Conservation (phyloP, 805 yeast species). For the Yarrowia deformans region DNA sequence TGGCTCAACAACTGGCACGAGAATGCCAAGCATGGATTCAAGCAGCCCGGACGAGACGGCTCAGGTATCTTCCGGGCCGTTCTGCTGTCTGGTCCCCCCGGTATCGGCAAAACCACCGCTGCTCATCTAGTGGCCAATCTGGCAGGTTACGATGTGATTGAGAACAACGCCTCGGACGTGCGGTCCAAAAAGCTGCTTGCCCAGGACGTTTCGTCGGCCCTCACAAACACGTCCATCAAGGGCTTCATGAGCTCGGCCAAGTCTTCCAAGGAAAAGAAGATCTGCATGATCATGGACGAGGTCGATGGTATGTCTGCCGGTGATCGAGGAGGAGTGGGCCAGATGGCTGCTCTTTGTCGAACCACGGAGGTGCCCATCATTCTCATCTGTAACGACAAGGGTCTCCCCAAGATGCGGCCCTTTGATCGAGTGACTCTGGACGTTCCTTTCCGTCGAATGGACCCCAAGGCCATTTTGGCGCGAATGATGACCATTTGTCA, state of each 20-base stretch:
- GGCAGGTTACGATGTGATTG: slow-evolving; percentile 80
- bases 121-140: slow-evolving; percentile 85
- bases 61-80: slow-evolving; percentile 80
- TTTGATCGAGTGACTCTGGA: slow-evolving; percentile 85
- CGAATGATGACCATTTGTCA: slow-evolving; percentile 89
- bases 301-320: slow-evolving; percentile 99
- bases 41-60: slow-evolving; percentile 62
- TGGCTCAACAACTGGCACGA: slow-evolving; percentile 85
- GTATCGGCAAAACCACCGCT: slow-evolving; percentile 91
- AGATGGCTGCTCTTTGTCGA: slow-evolving; percentile 83
- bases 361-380: slow-evolving; percentile 90
- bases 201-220: slow-evolving; percentile 68
- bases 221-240: slow-evolving; percentile 81
- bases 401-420: slow-evolving; percentile 94
- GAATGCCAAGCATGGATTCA: slow-evolving; percentile 62
- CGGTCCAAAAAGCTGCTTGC: slow-evolving; percentile 82
- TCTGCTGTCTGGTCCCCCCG: slow-evolving; percentile 90
- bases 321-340: slow-evolving; percentile 98
- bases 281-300: slow-evolving; percentile 95
- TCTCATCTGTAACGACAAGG: slow-evolving; percentile 90
- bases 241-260: slow-evolving; percentile 65
- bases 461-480: slow-evolving; percentile 78
- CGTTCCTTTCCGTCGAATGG: slow-evolving; percentile 87
- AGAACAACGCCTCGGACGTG: slow-evolving; percentile 88
- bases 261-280: slow-evolving; percentile 56